Conservation (phyloP, 1,284 basidiomycete species). For the Naganishia liquefaciens region DNA sequence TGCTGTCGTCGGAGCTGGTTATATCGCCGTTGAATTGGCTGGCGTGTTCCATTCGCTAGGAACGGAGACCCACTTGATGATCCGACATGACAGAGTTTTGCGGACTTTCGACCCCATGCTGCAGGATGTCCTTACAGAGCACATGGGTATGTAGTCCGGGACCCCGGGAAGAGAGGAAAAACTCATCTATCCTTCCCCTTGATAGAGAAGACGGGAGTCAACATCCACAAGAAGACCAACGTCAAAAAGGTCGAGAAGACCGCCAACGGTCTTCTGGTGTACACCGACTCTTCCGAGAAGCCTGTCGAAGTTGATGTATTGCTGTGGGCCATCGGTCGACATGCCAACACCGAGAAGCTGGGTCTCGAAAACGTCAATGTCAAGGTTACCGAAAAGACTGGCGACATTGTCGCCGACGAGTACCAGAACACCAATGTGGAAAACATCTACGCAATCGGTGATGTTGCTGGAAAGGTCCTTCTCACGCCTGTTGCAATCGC, state of each 20-base stretch:
- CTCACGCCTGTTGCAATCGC: constrained; percentile 99
- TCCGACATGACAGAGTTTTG: constrained; percentile 84
- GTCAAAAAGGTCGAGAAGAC: constrained; percentile 74
- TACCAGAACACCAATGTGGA: constrained; percentile 80
- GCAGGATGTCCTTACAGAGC: constrained; percentile 82
- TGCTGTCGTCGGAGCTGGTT: constrained; percentile 92
- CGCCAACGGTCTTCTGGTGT: constrained; percentile 65
- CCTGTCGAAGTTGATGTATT: constrained; percentile 81
- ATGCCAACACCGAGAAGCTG: constrained; percentile 74
- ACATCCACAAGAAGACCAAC: constrained; percentile 77
- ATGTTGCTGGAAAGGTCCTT: constrained; percentile 86
- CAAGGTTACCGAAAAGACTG: constrained; percentile 72
- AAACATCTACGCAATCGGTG: constrained; percentile 81
- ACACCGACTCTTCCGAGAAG: constrained; percentile 67
- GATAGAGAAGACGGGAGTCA: constrained; percentile 72
- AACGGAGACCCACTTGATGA: constrained; percentile 86
- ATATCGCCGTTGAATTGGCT: constrained; percentile 94
- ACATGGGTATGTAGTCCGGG: constrained; percentile 64
- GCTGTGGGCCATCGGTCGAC: constrained; percentile 93
- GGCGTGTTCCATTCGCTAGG: constrained; percentile 85
- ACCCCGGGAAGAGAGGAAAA: too few relatives aligned
- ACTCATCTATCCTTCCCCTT: background rate
- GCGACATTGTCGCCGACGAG: constrained; percentile 85
- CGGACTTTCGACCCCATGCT: constrained; percentile 89
- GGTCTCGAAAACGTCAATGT: constrained; percentile 72